Conservation (phyloP, 305 asterid species). For the Solanum aculeatissimum region DNA sequence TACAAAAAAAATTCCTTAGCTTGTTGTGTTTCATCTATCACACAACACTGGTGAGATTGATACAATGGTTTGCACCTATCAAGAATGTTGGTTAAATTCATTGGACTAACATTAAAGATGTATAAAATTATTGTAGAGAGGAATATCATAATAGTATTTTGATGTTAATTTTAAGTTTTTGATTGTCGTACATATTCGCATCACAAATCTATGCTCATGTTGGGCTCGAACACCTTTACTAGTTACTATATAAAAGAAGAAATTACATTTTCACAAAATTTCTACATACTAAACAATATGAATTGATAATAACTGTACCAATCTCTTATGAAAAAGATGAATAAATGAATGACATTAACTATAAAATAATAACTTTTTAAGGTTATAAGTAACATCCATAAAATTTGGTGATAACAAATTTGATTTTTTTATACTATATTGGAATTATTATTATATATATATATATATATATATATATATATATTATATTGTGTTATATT, state of each 20-base stretch:
- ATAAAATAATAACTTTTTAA: not conserved
- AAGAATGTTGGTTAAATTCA: too few relatives aligned
- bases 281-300: not conserved
- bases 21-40: too few relatives aligned
- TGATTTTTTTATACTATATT: not conserved
- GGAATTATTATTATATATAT: not conserved
- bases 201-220: too few relatives aligned
- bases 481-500: not conserved
- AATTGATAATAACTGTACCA: not conserved
- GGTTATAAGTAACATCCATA: not conserved
- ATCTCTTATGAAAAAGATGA: not conserved
- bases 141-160: too few relatives aligned
- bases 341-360: not conserved
- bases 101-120: too few relatives aligned
- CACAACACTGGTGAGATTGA: too few relatives aligned
- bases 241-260: not conserved
- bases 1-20: too few relatives aligned
- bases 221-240: too few relatives aligned
- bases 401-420: not conserved
- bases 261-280: not conserved
- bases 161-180: too few relatives aligned
- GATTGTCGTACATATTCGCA: too few relatives aligned
- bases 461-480: not conserved
- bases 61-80: too few relatives aligned
- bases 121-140: too few relatives aligned